Conservation (phyloP, 2,329 filamentous ascomycete genomes). For the Beauveria sp. region DNA sequence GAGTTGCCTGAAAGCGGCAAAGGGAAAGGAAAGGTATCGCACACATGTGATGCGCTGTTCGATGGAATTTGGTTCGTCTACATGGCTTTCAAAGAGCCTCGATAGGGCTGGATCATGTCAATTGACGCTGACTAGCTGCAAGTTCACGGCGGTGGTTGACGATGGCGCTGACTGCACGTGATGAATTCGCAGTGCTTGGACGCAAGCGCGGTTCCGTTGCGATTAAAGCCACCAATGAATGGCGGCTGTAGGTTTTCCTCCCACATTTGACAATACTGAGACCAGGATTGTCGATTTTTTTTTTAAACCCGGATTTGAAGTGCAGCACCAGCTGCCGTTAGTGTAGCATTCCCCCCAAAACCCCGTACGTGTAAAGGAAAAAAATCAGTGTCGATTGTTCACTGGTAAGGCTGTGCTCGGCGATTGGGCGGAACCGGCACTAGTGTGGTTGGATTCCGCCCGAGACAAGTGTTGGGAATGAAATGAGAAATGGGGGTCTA, state of each 20-base stretch:
- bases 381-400: too few relatives aligned
- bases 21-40: background rate
- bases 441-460: background rate
- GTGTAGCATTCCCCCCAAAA: too few relatives aligned
- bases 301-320: too few relatives aligned
- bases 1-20: background rate
- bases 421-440: background rate
- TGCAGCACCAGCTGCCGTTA: too few relatives aligned
- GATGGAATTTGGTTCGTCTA: background rate
- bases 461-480: background rate
- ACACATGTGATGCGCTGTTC: background rate
- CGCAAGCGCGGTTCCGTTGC: background rate
- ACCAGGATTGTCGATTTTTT: too few relatives aligned
- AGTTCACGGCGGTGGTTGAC: background rate
- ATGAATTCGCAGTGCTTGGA: background rate
- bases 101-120: background rate
- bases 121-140: background rate
- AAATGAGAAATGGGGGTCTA: conserved; percentile 2
- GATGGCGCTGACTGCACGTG: background rate
- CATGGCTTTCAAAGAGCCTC: background rate
- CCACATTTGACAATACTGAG: too few relatives aligned
- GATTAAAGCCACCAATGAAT: background rate
- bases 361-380: too few relatives aligned
- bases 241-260: too few relatives aligned
- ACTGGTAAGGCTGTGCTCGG: background rate